Evolutionary conservation across 306 rosid species (phyloP).

Genomic region (Senna siamea): DNA sequence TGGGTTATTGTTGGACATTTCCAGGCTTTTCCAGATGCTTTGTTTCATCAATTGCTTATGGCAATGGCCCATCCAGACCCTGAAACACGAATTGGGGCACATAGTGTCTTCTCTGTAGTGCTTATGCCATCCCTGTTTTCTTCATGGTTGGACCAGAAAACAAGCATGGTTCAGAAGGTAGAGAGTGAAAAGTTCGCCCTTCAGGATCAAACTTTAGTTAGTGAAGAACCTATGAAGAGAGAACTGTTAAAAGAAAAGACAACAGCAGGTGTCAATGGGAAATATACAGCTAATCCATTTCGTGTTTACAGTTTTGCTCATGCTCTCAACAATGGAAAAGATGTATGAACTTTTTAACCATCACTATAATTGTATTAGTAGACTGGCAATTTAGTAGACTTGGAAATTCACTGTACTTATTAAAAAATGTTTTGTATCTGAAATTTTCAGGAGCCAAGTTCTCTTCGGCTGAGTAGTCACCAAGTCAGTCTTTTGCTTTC

Average conservation of each 20-base stretch:
- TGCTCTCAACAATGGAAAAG: slow-evolving; percentile 59
- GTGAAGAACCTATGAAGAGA: slow-evolving; percentile 47
- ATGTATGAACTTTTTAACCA: slow-evolving; percentile 47
- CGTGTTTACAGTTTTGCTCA: slow-evolving; percentile 42
- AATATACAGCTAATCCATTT: slow-evolving; percentile 41
- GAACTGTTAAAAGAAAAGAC: slow-evolving; percentile 45
- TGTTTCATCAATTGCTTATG: slow-evolving; percentile 95
- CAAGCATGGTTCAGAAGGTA: slow-evolving; percentile 47
- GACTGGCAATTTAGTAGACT: slow-evolving; percentile 13
- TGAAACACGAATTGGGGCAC: slow-evolving; percentile 89
- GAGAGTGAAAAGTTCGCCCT: slow-evolving; percentile 53
- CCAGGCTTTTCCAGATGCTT: slow-evolving; percentile 96
- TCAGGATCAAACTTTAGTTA: slow-evolving; percentile 45
- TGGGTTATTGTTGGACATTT: slow-evolving; percentile 37
- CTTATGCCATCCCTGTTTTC: slow-evolving; percentile 76
- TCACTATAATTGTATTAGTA: slow-evolving; percentile 12
- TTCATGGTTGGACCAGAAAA: slow-evolving; percentile 62
- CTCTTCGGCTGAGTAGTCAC: slow-evolving; percentile 92
- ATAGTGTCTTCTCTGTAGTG: slow-evolving; percentile 75
- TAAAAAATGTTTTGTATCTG: slow-evolving; percentile 32
- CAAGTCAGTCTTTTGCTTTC: slow-evolving; percentile 95
- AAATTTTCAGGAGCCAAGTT: slow-evolving; percentile 68
- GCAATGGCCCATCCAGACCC: slow-evolving; percentile 88
- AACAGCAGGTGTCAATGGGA: slow-evolving; percentile 40
- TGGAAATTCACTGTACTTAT: slow-evolving; percentile 31